A percentile compares a stretch with the other conserved stretches of the same genome.
These are phyloP conservation scores for Hyparrhenia diplandra DNA, from an alignment of 176 grass and related monocot genomes.

Conservation along the genomic window DNA sequence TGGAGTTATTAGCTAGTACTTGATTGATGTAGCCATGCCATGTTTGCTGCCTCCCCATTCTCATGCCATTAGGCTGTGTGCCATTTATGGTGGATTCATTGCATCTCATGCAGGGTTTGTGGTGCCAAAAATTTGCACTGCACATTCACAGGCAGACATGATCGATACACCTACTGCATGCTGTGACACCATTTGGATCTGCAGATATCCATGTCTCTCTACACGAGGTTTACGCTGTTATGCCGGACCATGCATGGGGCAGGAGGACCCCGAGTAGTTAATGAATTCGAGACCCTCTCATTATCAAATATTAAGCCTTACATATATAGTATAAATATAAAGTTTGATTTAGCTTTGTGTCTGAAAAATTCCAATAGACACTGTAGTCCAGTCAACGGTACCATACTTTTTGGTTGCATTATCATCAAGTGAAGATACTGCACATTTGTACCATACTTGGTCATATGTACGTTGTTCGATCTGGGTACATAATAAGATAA, in stretches of 20 bases:
- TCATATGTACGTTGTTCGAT: neutral
- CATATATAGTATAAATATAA: too few species aligned
- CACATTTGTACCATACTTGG: neutral
- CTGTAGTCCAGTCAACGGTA: neutral
- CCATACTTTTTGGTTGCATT: neutral
- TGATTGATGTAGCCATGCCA: too few species aligned
- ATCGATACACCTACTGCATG: neutral
- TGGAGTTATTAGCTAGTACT: too few species aligned
- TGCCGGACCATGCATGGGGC: neutral
- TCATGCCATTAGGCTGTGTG: neutral
- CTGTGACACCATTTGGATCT: neutral
- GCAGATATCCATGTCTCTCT: neutral
- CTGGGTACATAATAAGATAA: neutral
- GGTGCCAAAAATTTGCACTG: neutral
- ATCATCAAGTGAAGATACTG: neutral
- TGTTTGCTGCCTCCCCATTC: too few species aligned
- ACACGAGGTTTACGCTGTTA: neutral
- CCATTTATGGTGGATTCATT: constrained; percentile 10
- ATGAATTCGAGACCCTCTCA: neutral
- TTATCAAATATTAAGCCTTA: neutral
- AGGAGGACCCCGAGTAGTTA: neutral
- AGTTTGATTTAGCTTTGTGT: neutral
- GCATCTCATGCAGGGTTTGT: neutral
- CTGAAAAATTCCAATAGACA: neutral
- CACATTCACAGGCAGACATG: neutral